Base-by-base conservation (phyloP, 2,329 filamentous ascomycete genomes). In the Neofusicoccum sp. region DNA sequence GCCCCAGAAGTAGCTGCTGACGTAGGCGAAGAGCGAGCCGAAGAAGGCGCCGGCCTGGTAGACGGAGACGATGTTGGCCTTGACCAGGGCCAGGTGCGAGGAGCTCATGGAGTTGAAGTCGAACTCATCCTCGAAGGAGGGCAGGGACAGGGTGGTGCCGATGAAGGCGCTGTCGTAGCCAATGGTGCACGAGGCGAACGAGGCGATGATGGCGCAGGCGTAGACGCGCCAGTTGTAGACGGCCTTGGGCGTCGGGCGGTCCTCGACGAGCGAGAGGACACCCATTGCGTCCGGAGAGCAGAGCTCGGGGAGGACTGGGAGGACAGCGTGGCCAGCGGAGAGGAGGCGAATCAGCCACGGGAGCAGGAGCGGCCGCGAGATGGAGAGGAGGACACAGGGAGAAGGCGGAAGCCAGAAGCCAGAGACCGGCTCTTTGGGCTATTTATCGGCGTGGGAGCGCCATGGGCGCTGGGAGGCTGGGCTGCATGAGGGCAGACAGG, bases 41-140 rank as follows among this genome's bases (percentile, higher is more conserved):
- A 93, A 93, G 78, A 95, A 93, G 62, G 89, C 89, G 62, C 90
- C 90, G 8, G 90, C 90, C 74, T 93, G 90, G 76, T 91, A 93
- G 58, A 89, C 84, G 28, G 88, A 91, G 56, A 92, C 89, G 63
- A 93, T 91, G 72, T 93, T 93, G 67, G 87, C 80, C 68, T 86
- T 87, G 49, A 89, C 77, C 3, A 89, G 74, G 31, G 86, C 82
- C 28, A 86, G 76, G n/a, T 83, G 69, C 3, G 67, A 60, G 0
- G 71, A 58, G 4, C 70, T 73, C 75, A 87, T 83, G 2, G 74
- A 68, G 2, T 72, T 76, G 67, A 92, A 87, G 12, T 78, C 67
- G 71, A 93, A 93, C 70, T 93, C 90, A 1, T 79, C 68, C 45
- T 79, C 80, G 74, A 93, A 93, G 0, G 89, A 89, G 0, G 83